phyloP scores from a whole-genome alignment of 148 eudicot species.

The Euryodendron excelsum region DNA sequence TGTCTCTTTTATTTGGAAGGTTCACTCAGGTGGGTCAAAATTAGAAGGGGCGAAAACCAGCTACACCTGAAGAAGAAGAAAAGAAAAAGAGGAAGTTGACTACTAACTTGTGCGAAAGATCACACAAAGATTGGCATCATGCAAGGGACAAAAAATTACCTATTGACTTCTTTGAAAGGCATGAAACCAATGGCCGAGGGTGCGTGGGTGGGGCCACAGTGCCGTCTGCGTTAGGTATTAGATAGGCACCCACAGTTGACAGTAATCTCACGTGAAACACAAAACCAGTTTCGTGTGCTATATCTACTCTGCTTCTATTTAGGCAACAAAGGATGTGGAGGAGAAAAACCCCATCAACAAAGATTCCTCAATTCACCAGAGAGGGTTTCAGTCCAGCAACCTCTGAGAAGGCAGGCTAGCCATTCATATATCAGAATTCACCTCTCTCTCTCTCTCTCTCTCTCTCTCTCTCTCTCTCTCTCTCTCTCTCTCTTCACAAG shows the following conservation, averaged over 20 bases:
- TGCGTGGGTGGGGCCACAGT: background rate
- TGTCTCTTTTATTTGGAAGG: no score
- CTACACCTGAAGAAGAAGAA: background rate
- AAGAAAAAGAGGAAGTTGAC: background rate
- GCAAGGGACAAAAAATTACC: background rate
- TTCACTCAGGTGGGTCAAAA: no score
- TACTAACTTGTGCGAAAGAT: no score
- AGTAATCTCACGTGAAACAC: background rate
- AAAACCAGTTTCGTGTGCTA: background rate
- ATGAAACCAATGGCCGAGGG: background rate
- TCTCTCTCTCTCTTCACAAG: background rate
- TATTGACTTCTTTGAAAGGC: background rate
- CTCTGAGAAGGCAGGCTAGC: background rate
- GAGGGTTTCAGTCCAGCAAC: background rate
- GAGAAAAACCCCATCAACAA: background rate
- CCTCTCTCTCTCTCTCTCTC: background rate
- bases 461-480: background rate
- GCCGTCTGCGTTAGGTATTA: constrained; percentile 13
- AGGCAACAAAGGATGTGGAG: background rate
- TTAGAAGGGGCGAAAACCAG: no score
- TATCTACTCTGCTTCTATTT: background rate
- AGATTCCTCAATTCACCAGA: background rate
- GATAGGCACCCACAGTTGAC: background rate
- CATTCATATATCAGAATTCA: background rate
- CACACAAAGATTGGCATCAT: no score